These are phyloP conservation scores for Schoenoplectus tabernaemontani DNA, from an alignment of 202 grass and related monocot genomes.

Conservation along the genomic window DNA sequence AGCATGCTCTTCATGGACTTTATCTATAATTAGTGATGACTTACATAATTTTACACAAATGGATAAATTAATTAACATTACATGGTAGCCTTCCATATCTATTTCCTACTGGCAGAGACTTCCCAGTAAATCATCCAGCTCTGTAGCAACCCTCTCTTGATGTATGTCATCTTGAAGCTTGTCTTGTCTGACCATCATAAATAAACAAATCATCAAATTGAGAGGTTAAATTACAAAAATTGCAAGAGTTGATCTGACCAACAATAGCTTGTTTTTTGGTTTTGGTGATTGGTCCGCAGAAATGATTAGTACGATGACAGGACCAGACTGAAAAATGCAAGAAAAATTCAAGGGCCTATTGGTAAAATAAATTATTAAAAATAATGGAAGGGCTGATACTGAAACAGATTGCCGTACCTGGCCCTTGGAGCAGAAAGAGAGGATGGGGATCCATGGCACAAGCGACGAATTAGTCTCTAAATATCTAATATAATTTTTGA, in stretches of 20 bases:
- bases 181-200: slow-evolving; percentile 37
- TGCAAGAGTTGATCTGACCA: background rate
- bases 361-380: background rate
- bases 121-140: slow-evolving; percentile 51
- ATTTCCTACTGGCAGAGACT: slow-evolving; percentile 62
- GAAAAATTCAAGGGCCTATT: background rate
- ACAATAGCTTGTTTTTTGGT: background rate
- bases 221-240: background rate
- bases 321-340: background rate
- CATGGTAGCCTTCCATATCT: slow-evolving; percentile 98
- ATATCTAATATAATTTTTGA: background rate
- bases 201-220: background rate
- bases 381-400: background rate
- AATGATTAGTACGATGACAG: background rate
- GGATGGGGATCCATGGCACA: slow-evolving; percentile 20
- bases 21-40: background rate
- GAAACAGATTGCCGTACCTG: background rate
- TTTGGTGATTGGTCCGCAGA: background rate
- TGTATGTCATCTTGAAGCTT: slow-evolving; percentile 59
- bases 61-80: slow-evolving; percentile 18
- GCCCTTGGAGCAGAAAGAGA: background rate
- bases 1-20: background rate
- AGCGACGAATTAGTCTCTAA: slow-evolving; percentile 22
- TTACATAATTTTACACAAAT: background rate
- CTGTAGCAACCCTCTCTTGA: slow-evolving; percentile 72